Evolutionary conservation across 345 rosid species (phyloP).

Genomic region (Rhizophora mangle): DNA sequence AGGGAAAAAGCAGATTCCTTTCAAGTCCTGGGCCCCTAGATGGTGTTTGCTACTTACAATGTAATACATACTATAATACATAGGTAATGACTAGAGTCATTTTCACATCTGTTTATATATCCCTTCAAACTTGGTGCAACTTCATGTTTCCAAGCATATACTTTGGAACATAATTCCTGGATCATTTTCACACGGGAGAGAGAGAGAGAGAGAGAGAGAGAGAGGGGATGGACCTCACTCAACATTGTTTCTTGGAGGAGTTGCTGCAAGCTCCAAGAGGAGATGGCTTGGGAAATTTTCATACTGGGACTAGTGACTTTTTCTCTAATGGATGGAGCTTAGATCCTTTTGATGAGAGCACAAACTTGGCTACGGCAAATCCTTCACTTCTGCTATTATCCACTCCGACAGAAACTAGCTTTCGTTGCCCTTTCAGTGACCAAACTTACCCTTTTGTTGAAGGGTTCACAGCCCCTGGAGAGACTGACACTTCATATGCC

Average conservation of each 20-base stretch:
- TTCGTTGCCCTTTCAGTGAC: slow-evolving; percentile 44
- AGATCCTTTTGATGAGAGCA: slow-evolving; percentile 40
- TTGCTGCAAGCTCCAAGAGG: slow-evolving; percentile 50
- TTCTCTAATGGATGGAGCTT: slow-evolving; percentile 48
- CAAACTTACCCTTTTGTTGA: slow-evolving; percentile 35
- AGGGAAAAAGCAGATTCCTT: slow-evolving; percentile 36
- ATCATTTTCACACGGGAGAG: slow-evolving; percentile 2
- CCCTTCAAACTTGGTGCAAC: slow-evolving; percentile 4
- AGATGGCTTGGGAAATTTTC: slow-evolving; percentile 35
- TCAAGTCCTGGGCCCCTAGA: slow-evolving; percentile 19
- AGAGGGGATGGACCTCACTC: slow-evolving; percentile 54
- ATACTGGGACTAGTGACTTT: slow-evolving; percentile 31
- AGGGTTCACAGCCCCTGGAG: slow-evolving; percentile 33
- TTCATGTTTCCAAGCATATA: background rate
- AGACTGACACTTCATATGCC: slow-evolving; percentile 26
- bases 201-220: too few species aligned
- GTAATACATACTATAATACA: background rate
- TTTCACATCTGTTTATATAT: background rate
- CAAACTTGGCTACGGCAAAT: slow-evolving; percentile 28
- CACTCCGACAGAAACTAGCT: slow-evolving; percentile 28
- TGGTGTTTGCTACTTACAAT: background rate
- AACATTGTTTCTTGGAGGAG: slow-evolving; percentile 66
- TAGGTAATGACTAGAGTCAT: background rate
- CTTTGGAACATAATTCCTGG: background rate
- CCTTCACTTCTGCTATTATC: slow-evolving; percentile 34